These are phyloP conservation scores for Pichia rugopelliculosa DNA, from an alignment of 805 yeast species.

Conservation along the genomic window DNA sequence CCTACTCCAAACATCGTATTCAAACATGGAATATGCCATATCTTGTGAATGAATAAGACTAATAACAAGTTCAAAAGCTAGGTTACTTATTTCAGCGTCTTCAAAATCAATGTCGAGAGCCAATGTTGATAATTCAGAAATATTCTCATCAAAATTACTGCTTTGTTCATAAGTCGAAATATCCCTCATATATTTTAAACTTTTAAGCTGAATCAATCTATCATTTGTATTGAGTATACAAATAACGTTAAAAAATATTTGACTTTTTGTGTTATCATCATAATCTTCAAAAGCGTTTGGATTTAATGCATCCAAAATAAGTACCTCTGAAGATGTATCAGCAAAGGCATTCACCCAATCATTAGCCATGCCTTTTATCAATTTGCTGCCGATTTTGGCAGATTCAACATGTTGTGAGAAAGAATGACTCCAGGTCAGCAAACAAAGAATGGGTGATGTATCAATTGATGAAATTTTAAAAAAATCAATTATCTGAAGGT, in stretches of 20 bases:
- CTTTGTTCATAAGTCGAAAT: background rate
- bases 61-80: background rate
- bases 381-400: background rate
- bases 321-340: background rate
- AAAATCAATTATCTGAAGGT: background rate
- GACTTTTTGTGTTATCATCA: background rate
- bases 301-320: background rate
- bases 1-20: background rate
- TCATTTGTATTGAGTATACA: background rate
- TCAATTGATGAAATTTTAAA: background rate
- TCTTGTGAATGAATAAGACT: background rate
- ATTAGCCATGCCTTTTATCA: background rate
- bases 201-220: background rate
- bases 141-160: too few relatives aligned
- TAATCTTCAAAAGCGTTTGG: background rate
- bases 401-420: background rate
- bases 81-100: background rate
- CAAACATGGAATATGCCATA: background rate
- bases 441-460: background rate
- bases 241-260: background rate
- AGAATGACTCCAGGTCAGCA: background rate
- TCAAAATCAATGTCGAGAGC: background rate
- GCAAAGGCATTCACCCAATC: constrained; percentile 2
- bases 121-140: background rate
- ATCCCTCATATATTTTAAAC: too few relatives aligned